A percentile compares a stretch with the other conserved stretches of the same genome.
These are phyloP conservation scores for Prunus mume DNA, from an alignment of 306 rosid genomes.

Conservation along the genomic window DNA sequence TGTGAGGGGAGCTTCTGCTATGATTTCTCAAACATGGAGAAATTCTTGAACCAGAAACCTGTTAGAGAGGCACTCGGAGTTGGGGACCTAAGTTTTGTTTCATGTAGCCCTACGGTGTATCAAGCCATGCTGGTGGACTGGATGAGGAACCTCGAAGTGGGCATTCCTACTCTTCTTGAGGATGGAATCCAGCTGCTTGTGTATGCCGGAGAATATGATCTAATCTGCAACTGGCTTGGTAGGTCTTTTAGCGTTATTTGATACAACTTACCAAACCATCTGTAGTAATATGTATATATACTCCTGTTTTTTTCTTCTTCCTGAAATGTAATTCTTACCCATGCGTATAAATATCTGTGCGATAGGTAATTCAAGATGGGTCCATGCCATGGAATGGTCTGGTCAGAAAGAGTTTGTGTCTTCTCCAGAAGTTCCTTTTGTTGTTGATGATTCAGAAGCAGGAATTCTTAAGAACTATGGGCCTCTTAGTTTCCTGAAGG, in stretches of 20 bases:
- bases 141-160: constrained; percentile 97
- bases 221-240: constrained; percentile 99
- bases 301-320: background rate
- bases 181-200: constrained; percentile 84
- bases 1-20: constrained; percentile 91
- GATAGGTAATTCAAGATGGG: constrained; percentile 97
- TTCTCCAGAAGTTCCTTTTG: constrained; percentile 70
- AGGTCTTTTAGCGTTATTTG: constrained; percentile 12
- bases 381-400: constrained; percentile 94
- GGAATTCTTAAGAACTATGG: constrained; percentile 78
- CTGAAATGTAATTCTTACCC: background rate
- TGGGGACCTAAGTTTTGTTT: constrained; percentile 77
- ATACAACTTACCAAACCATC: background rate
- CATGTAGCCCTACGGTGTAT: constrained; percentile 85
- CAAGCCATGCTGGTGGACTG: constrained; percentile 93
- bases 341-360: constrained; percentile 24
- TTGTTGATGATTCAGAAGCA: constrained; percentile 72
- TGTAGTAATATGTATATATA: background rate
- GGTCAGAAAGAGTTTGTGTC: constrained; percentile 74
- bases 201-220: constrained; percentile 95
- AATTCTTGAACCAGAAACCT: constrained; percentile 63
- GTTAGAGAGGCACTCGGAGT: constrained; percentile 85
- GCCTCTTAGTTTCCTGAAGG: constrained; percentile 93
- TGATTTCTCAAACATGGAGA: constrained; percentile 93
- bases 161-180: constrained; percentile 91